Evolutionary conservation across 1,139 yeast species (phyloP).

Genomic region (Geotrichum citri-aurantii): DNA sequence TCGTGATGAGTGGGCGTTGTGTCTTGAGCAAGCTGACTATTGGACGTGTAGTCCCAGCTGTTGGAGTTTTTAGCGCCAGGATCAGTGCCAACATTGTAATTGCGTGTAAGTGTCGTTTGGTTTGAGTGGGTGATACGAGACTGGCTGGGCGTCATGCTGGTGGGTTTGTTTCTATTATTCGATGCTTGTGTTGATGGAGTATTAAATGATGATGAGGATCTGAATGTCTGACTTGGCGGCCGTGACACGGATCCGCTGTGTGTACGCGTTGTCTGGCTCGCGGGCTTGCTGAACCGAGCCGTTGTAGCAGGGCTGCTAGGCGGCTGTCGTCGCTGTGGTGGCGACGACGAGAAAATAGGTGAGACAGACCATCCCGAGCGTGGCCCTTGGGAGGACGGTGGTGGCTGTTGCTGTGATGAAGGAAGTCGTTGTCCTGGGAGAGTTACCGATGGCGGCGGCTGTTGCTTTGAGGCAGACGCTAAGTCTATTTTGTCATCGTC

Average conservation of each 20-base stretch:
- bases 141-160: background rate
- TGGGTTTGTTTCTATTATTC: background rate
- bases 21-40: background rate
- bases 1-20: slow-evolving; percentile 35
- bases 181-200: background rate
- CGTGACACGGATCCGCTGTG: background rate
- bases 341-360: background rate
- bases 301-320: background rate
- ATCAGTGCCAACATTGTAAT: background rate
- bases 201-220: background rate
- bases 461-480: background rate
- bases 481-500: background rate
- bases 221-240: background rate
- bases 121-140: background rate
- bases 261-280: background rate
- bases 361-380: background rate
- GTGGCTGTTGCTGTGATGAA: background rate
- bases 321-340: background rate
- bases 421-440: background rate
- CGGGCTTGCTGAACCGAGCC: background rate
- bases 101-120: slow-evolving; percentile 9
- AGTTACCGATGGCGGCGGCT: background rate
- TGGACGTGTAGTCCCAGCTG: slow-evolving; percentile 9
- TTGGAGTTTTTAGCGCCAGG: background rate
- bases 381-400: background rate